Conservation (phyloP, 768 basidiomycete genomes). For the Phanerochaete carnosa region DNA sequence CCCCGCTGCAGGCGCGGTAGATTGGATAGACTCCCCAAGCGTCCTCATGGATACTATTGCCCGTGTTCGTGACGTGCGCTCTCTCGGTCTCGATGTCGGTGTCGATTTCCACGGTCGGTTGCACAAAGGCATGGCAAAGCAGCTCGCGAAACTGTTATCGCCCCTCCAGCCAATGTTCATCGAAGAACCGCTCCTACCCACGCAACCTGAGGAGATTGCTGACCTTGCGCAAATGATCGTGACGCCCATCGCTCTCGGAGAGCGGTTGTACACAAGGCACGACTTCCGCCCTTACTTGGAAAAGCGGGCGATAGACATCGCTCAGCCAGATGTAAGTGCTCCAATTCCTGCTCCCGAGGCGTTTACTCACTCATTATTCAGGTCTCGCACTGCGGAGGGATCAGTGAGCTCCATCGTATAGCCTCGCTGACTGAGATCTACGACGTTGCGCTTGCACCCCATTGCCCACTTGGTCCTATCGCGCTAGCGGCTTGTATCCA, state of each 20-base stretch:
- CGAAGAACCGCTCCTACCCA: slow-evolving; percentile 62
- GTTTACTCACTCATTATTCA: slow-evolving; percentile 15
- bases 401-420: slow-evolving; percentile 55
- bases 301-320: slow-evolving; percentile 59
- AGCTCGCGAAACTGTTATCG: slow-evolving; percentile 59
- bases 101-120: slow-evolving; percentile 70
- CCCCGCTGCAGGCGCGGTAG: slow-evolving; percentile 13
- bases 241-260: slow-evolving; percentile 62
- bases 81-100: slow-evolving; percentile 59
- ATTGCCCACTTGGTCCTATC: slow-evolving; percentile 70
- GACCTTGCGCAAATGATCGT: slow-evolving; percentile 52
- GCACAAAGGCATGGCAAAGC: slow-evolving; percentile 68
- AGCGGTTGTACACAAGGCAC: slow-evolving; percentile 57
- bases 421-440: slow-evolving; percentile 62
- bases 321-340: slow-evolving; percentile 58
- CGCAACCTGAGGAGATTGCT: slow-evolving; percentile 58
- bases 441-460: slow-evolving; percentile 69
- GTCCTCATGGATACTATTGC: slow-evolving; percentile 47
- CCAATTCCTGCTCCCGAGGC: not conserved
- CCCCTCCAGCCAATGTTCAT: slow-evolving; percentile 61
- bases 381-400: slow-evolving; percentile 61
- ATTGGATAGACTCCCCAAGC: slow-evolving; percentile 57
- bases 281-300: slow-evolving; percentile 69
- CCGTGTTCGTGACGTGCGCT: slow-evolving; percentile 41
- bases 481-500: slow-evolving; percentile 71